phyloP scores from a whole-genome alignment of 176 grass and related monocot genomes.

The Alloteropsis semialata region DNA sequence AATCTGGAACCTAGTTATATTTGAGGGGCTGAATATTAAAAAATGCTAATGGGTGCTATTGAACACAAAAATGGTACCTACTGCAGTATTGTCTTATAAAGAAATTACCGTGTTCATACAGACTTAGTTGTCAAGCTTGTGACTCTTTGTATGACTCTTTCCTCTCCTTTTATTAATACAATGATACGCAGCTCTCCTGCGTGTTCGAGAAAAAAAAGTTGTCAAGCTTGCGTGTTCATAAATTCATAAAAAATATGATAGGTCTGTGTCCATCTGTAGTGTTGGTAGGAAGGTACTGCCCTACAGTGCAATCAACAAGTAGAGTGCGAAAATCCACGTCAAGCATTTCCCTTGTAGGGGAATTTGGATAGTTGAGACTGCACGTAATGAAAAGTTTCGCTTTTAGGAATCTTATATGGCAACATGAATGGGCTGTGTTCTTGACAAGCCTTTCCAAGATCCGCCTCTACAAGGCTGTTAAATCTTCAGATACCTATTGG shows the following conservation, averaged over 20 bases:
- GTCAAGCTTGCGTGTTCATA: too few species aligned
- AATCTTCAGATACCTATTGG: background rate
- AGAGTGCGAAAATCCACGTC: background rate
- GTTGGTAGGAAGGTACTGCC: background rate
- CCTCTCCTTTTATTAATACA: too few species aligned
- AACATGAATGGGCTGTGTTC: background rate
- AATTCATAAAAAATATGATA: too few species aligned
- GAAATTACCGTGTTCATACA: background rate
- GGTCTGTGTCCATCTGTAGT: constrained; percentile 4
- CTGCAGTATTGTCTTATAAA: background rate
- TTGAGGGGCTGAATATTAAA: too few species aligned
- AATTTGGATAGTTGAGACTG: background rate
- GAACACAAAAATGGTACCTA: background rate
- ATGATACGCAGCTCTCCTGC: too few species aligned
- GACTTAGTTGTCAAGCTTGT: background rate
- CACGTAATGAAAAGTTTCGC: background rate
- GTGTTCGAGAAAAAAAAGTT: too few species aligned
- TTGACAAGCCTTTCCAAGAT: background rate
- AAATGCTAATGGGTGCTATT: too few species aligned
- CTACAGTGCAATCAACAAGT: background rate
- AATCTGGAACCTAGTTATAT: too few species aligned
- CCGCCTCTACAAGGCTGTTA: background rate
- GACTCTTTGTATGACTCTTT: too few species aligned
- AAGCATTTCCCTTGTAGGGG: background rate
- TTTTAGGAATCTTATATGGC: background rate